Conservation (phyloP, 2,329 filamentous ascomycete genomes). For the Gremmenia infestans region DNA sequence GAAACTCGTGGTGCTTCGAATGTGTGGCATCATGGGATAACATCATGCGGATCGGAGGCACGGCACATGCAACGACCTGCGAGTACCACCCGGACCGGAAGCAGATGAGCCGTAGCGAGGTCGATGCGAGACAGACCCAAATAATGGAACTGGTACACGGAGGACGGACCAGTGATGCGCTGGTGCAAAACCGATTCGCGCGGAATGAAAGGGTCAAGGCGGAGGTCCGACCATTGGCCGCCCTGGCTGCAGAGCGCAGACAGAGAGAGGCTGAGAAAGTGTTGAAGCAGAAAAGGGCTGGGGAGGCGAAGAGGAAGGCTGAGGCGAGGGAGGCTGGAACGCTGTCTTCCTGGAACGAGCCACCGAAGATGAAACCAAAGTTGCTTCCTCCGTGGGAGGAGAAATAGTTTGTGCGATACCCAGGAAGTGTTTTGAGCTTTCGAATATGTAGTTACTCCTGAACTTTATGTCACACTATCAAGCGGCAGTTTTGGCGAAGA, state of each 20-base stretch:
- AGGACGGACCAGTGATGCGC: slow-evolving; percentile 12
- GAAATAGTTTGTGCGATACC: background rate
- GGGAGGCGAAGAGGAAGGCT: background rate
- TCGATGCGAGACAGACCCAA: background rate
- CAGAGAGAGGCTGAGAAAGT: slow-evolving; percentile 2
- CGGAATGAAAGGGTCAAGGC: slow-evolving; percentile 7
- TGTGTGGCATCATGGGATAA: slow-evolving; percentile 22
- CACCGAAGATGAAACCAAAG: background rate
- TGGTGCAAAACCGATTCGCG: slow-evolving; percentile 7
- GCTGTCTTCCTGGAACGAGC: background rate
- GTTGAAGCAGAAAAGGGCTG: background rate
- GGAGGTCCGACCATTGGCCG: slow-evolving; percentile 11
- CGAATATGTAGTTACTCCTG: too few species aligned
- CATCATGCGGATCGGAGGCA: slow-evolving; percentile 14
- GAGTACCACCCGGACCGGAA: slow-evolving; percentile 7
- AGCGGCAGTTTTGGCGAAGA: too few species aligned
- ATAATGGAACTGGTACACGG: slow-evolving; percentile 18
- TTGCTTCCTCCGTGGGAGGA: background rate
- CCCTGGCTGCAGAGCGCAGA: slow-evolving; percentile 15
- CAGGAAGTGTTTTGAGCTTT: too few species aligned
- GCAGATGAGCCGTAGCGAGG: slow-evolving; percentile 1
- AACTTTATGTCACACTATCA: too few species aligned
- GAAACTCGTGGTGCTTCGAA: slow-evolving; percentile 21
- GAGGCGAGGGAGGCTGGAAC: background rate
- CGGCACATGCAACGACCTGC: slow-evolving; percentile 16